A percentile compares a stretch with the other conserved stretches of the same genome.
These are phyloP conservation scores for Secale cereale DNA, from an alignment of 176 grass and related monocot genomes.

Conservation along the genomic window DNA sequence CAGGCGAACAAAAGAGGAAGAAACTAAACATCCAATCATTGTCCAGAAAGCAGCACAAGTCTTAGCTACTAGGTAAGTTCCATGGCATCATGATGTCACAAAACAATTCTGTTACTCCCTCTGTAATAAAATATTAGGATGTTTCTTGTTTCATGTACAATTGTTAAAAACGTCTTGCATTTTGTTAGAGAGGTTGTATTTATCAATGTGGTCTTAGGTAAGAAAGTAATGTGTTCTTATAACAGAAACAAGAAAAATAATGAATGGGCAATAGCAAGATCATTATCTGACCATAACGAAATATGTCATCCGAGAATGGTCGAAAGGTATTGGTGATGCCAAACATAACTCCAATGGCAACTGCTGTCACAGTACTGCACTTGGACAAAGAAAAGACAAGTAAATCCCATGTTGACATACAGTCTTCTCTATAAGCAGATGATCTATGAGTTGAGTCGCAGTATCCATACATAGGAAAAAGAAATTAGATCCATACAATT, in stretches of 20 bases:
- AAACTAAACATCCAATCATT: not conserved
- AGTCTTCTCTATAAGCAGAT: conserved; percentile 7
- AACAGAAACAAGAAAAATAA: conserved; percentile 9
- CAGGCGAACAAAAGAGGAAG: not conserved
- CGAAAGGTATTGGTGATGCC: conserved; percentile 76
- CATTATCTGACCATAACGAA: conserved; percentile 66
- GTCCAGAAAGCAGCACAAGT: not conserved
- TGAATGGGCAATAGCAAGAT: not conserved
- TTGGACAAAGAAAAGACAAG: conserved; percentile 22
- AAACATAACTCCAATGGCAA: conserved; percentile 74
- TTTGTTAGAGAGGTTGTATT: too few species aligned
- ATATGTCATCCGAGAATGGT: conserved; percentile 84
- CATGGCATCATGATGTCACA: not conserved
- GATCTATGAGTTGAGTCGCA: not conserved
- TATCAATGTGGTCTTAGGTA: not conserved
- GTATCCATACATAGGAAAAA: conserved; percentile 4
- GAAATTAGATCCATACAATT: conserved; percentile 55
- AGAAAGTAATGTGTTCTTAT: not conserved
- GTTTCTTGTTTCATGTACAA: too few species aligned
- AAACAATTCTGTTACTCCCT: not conserved
- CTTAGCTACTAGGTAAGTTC: not conserved
- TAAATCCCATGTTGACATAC: conserved; percentile 3
- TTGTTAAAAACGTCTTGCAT: too few species aligned
- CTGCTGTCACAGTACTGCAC: conserved; percentile 61
- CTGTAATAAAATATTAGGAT: too few species aligned